Conservation (phyloP, 2,329 filamentous ascomycete species). For the Colletotrichum tofieldiae region DNA sequence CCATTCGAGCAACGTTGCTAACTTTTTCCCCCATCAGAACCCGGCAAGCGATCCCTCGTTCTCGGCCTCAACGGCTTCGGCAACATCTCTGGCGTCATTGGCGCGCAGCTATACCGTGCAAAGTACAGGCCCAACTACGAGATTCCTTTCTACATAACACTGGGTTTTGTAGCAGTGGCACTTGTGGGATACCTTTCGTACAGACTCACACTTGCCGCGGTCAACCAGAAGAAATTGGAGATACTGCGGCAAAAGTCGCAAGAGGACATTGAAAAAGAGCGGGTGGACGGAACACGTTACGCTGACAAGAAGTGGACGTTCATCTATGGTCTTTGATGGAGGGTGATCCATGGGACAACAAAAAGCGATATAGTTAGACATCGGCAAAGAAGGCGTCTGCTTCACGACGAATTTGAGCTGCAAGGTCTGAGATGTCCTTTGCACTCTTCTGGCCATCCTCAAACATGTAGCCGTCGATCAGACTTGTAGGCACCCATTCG, state of each 20-base stretch:
- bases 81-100: constrained; percentile 53
- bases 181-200: constrained; percentile 52
- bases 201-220: constrained; percentile 46
- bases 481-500: constrained; percentile 69
- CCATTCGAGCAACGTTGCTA: neutral
- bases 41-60: constrained; percentile 52
- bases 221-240: constrained; percentile 47
- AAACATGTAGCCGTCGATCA: constrained; percentile 70
- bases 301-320: constrained; percentile 51
- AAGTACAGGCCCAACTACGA: constrained; percentile 52
- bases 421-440: constrained; percentile 58
- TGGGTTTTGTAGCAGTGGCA: constrained; percentile 50
- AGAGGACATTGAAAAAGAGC: constrained; percentile 46
- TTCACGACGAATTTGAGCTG: constrained; percentile 54
- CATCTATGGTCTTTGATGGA: constrained; percentile 48
- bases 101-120: constrained; percentile 49
- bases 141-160: constrained; percentile 51
- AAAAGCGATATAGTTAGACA: constrained; percentile 49
- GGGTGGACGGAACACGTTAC: constrained; percentile 45
- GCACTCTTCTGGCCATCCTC: constrained; percentile 64
- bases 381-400: constrained; percentile 60
- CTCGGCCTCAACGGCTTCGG: constrained; percentile 55
- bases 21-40: constrained; percentile 38
- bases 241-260: constrained; percentile 45
- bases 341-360: neutral